Conservation (phyloP, 208 protist species). For the Acanthamoeba healyi region DNA sequence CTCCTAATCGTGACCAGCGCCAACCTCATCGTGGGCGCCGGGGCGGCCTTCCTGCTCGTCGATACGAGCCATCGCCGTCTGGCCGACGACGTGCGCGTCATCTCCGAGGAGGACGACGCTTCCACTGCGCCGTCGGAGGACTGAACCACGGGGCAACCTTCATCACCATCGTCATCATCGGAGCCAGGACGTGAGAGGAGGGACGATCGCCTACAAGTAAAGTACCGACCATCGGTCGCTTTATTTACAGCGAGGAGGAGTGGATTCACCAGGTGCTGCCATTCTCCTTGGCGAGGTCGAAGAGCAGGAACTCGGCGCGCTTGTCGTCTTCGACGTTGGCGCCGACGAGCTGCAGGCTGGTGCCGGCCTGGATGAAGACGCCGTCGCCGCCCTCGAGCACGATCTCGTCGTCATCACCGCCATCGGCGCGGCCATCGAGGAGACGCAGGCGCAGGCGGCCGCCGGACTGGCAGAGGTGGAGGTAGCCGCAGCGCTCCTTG, state of each 20-base stretch:
- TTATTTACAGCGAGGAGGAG: not conserved
- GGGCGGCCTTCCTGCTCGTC: not conserved
- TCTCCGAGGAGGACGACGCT: not conserved
- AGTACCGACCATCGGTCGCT: too few species aligned
- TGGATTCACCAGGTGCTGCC: not conserved
- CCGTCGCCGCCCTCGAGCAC: constrained; percentile 50
- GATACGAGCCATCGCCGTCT: constrained; percentile 53
- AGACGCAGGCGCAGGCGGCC: not conserved
- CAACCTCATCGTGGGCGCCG: constrained; percentile 50
- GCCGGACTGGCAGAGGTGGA: constrained; percentile 45
- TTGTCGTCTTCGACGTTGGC: not conserved
- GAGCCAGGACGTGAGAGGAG: too few species aligned
- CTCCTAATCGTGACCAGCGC: constrained; percentile 50
- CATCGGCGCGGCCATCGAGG: too few species aligned
- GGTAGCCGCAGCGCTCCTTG: constrained; percentile 46
- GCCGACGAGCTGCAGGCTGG: constrained; percentile 14
- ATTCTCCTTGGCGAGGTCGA: constrained; percentile 61
- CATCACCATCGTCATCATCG: too few species aligned
- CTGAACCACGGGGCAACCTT: too few species aligned
- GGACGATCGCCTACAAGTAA: too few species aligned
- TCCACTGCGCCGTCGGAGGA: too few species aligned
- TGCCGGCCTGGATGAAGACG: constrained; percentile 25
- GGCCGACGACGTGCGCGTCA: constrained; percentile 28
- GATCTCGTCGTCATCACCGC: not conserved
- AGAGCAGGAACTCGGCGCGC: constrained; percentile 74